Evolutionary conservation across 1,139 yeast species (phyloP), one percentile per base, ranked within the genome.

Genomic region (Wickerhamomyces sp.): DNA sequence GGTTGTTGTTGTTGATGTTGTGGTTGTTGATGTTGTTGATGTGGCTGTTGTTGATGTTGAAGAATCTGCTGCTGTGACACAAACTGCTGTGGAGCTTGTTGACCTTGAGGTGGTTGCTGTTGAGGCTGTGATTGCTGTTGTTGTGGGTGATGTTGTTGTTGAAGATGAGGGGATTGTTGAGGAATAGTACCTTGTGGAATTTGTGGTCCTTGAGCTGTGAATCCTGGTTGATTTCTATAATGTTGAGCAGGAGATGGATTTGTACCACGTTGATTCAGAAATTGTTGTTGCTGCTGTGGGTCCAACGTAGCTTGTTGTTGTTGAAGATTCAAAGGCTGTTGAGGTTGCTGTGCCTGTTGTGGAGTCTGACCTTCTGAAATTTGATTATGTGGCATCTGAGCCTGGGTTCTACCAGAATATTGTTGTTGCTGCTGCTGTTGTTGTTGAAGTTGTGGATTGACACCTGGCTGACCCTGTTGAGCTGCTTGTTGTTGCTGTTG

Each of bases 211-310:
- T 25, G 27, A 12, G 4, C 13, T 16, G 27, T 11, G 16, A 16
- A 25, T 8, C 7, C 6, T 6, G 19, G n/a, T 13, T 26, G 28
- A 26, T 18, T 26, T 14, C 13, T 23, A 46, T 51, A 58, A 47
- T 22, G 49, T 46, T 35, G 39, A 20, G 23, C 27, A 49, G 54
- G 19, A 52, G 55, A 23, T 47, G 45, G 29, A 40, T 54, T 32
- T 46, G 50, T 38, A 45, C 16, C 28, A 20, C 25, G 16, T 24
- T 54, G 31, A 9, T 21, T 16, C 2, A 16, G 5, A 10, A 15
- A 16, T 47, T 46, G 36, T 43, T 55, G 34, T 43, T 50, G 10
- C 26, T 32, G 16, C 28, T 19, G 41, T 9, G 17, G 35, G 19
- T 18, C 21, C n/a, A 26, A 33, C n/a, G n/a, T n/a, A n/a, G n/a